phyloP scores from a whole-genome alignment of 768 basidiomycete genomes.

The Guyanaporus albipodus region DNA sequence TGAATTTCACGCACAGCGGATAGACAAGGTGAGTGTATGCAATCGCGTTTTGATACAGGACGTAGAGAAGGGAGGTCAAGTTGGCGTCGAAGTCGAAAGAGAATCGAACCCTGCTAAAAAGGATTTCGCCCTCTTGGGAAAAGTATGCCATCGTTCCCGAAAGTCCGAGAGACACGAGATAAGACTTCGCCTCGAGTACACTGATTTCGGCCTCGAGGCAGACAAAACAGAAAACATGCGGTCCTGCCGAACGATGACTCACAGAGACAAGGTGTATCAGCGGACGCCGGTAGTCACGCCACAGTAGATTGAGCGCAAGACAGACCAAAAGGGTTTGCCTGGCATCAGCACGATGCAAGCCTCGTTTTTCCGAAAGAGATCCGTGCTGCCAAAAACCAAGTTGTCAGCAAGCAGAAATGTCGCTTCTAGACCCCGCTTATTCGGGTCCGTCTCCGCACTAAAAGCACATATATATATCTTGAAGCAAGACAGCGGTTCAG shows the following conservation, averaged over 20 bases:
- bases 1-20: neutral
- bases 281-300: constrained; percentile 3
- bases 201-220: constrained; percentile 50
- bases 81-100: constrained; percentile 1
- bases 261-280: constrained; percentile 7
- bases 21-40: too few species aligned
- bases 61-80: neutral
- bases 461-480: constrained; percentile 7
- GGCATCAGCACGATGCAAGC: constrained; percentile 30
- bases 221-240: neutral
- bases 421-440: too few species aligned
- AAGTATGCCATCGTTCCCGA: constrained; percentile 8
- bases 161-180: constrained; percentile 17
- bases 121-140: constrained; percentile 29
- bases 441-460: constrained; percentile 10
- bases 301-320: neutral
- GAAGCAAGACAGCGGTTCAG: neutral
- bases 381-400: neutral
- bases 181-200: constrained; percentile 4
- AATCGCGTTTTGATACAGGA: neutral
- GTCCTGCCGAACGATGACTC: constrained; percentile 6
- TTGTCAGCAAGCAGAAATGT: constrained; percentile 8
- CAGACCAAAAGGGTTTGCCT: neutral
- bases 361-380: constrained; percentile 21
- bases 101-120: constrained; percentile 12